Conservation (phyloP, 306 rosid genomes). For the Quercus mongolica region DNA sequence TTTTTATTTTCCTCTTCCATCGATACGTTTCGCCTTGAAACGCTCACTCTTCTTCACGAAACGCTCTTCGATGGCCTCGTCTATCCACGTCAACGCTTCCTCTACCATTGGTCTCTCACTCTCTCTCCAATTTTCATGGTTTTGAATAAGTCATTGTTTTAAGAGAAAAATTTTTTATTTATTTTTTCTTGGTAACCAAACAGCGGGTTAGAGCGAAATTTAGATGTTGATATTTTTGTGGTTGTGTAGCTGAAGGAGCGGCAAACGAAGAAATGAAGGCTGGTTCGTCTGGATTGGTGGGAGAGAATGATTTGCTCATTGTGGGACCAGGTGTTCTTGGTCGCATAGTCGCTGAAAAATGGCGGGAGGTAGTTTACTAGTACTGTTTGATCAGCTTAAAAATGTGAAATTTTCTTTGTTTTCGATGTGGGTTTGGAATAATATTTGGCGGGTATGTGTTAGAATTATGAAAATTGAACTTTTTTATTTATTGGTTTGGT, state of each 20-base stretch:
- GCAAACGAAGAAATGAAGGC: constrained; percentile 34
- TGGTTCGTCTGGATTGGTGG: constrained; percentile 41
- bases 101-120: constrained; percentile 30
- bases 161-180: neutral
- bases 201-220: neutral
- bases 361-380: constrained; percentile 62
- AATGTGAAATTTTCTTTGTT: neutral
- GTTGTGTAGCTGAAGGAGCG: constrained; percentile 34
- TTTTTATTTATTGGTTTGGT: neutral
- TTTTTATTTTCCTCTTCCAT: neutral
- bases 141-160: neutral
- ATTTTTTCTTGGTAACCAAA: neutral
- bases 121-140: neutral
- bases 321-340: constrained; percentile 98
- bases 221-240: neutral
- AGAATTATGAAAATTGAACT: neutral
- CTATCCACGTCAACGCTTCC: constrained; percentile 37
- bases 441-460: neutral
- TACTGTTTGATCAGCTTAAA: neutral
- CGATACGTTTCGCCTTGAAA: neutral
- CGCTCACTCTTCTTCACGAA: constrained; percentile 5
- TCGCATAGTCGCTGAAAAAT: constrained; percentile 76
- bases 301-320: constrained; percentile 60
- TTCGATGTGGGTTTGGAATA: neutral
- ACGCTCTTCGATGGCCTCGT: constrained; percentile 53